phyloP scores from a whole-genome alignment of 192 early-diverging fungal species.

The Cladochytrium replicatum region DNA sequence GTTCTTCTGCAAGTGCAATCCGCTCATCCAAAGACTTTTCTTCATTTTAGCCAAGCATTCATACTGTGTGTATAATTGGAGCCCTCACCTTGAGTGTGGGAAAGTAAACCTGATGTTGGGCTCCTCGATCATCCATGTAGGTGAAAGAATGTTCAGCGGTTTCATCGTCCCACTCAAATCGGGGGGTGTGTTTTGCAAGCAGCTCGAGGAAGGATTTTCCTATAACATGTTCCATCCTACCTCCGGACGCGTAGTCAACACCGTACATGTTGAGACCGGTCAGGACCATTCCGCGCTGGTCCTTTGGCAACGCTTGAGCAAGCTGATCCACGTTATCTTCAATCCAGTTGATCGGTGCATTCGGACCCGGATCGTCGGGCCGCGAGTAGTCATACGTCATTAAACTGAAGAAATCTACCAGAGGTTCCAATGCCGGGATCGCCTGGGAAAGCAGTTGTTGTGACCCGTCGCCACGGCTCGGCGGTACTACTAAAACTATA shows the following conservation, averaged over 20 bases:
- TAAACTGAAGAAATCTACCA: slow-evolving; percentile 16
- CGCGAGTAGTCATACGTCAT: slow-evolving; percentile 24
- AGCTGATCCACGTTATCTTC: slow-evolving; percentile 8
- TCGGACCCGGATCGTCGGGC: slow-evolving; percentile 5
- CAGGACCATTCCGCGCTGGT: slow-evolving; percentile 10
- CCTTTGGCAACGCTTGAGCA: not conserved
- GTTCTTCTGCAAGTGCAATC: slow-evolving; percentile 3
- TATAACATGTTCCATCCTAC: not conserved
- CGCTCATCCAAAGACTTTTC: slow-evolving; percentile 7
- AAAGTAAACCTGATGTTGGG: slow-evolving; percentile 12
- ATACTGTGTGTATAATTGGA: too few relatives aligned
- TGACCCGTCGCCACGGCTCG: not conserved
- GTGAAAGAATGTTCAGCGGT: not conserved
- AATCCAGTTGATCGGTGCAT: slow-evolving; percentile 16
- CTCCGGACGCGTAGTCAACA: slow-evolving; percentile 1
- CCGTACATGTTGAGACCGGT: slow-evolving; percentile 22
- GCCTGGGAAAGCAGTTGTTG: not conserved
- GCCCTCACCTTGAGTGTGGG: too few relatives aligned
- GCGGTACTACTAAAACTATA: slow-evolving; percentile 11
- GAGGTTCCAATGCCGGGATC: slow-evolving; percentile 8
- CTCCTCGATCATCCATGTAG: slow-evolving; percentile 1
- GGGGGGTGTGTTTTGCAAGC: too few relatives aligned
- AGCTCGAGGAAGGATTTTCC: not conserved
- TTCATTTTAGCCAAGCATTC: too few relatives aligned
- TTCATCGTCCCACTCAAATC: too few relatives aligned